Base-by-base conservation (phyloP, 164 flowering plant species). In the Nymphaea thermarum region DNA sequence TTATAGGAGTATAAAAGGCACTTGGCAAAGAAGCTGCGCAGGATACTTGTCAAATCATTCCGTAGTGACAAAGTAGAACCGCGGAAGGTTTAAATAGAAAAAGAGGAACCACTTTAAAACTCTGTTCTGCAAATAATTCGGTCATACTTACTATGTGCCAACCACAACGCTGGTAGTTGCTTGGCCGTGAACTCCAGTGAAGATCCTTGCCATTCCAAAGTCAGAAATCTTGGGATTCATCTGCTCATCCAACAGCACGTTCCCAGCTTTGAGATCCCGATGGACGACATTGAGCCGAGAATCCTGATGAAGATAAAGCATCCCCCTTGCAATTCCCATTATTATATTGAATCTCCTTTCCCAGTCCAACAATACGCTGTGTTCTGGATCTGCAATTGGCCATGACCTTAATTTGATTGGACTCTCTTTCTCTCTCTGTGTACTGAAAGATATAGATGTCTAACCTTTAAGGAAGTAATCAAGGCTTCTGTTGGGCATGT, bases 131-230 rank as follows among this genome's bases (percentile, higher is more conserved):
- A 25, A 25, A 25, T 25, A 25, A 25, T 25, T 0, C 1, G 36
- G 36, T 25, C 36, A 25, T 4, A 73, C 82, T 79, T 74, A 79
- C 82, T 61, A 72, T n/a, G 79, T 76, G 10, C 82, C 82, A 3
- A 67, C 72, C 42, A 79, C 66, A 55, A 67, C 47, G 15, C 17
- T 79, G 5, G 79, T 76, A 25, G 36, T 25, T 25, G 36, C 36
- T 4, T 62, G 67, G 2, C 66, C 76, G 17, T 25, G 5, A 12
- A 43, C 41, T 66, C 70, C 76, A 44, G 68, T 65, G 6, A 5
- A 67, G 17, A 6, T 69, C 62, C 66, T 80, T 60, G 82, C 82
- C 65, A 77, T 14, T 11, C 82, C 82, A 65, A 80, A 80, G 43
- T 80, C 82, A 51, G 57, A 10, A 63, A 80, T 75, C 66, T 75